These are phyloP conservation scores for Lactifluus pinguis DNA, from an alignment of 768 basidiomycete genomes.

Conservation along the genomic window DNA sequence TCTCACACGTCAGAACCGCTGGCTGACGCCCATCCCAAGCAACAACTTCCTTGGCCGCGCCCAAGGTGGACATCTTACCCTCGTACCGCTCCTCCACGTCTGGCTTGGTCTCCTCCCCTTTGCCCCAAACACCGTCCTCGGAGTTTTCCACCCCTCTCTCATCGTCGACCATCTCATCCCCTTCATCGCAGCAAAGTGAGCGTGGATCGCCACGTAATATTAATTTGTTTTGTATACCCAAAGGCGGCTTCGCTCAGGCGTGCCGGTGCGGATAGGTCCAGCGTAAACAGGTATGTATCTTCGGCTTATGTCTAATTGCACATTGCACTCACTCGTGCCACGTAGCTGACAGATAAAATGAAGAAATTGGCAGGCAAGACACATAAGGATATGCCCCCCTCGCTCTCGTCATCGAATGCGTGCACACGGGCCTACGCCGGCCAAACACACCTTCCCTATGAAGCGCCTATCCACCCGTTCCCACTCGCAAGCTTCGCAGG, in stretches of 20 bases:
- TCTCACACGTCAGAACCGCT: neutral
- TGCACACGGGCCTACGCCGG: too few species aligned
- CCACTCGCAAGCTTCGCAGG: too few species aligned
- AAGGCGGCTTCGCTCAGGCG: constrained; percentile 21
- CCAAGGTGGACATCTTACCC: neutral
- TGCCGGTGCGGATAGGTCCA: constrained; percentile 40
- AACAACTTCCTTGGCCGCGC: constrained; percentile 5
- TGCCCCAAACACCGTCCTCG: constrained; percentile 11
- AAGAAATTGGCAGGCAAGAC: constrained; percentile 72
- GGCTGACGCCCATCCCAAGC: constrained; percentile 17
- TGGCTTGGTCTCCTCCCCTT: constrained; percentile 3
- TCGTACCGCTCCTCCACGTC: neutral
- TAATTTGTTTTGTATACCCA: constrained; percentile 15
- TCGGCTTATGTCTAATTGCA: neutral
- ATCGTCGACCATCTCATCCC: constrained; percentile 5
- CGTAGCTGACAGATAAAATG: constrained; percentile 67
- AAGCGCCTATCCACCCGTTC: too few species aligned
- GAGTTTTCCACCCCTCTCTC: neutral
- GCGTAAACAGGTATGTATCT: constrained; percentile 50
- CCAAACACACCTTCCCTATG: too few species aligned
- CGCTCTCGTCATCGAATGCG: too few species aligned
- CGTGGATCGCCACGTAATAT: neutral
- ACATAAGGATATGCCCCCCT: constrained; percentile 93
- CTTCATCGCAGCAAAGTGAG: neutral
- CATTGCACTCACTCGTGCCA: constrained; percentile 7